Evolutionary conservation across 805 yeast species (phyloP), one percentile per base, ranked within the genome.

Genomic region (Metschnikowia henanensis): DNA sequence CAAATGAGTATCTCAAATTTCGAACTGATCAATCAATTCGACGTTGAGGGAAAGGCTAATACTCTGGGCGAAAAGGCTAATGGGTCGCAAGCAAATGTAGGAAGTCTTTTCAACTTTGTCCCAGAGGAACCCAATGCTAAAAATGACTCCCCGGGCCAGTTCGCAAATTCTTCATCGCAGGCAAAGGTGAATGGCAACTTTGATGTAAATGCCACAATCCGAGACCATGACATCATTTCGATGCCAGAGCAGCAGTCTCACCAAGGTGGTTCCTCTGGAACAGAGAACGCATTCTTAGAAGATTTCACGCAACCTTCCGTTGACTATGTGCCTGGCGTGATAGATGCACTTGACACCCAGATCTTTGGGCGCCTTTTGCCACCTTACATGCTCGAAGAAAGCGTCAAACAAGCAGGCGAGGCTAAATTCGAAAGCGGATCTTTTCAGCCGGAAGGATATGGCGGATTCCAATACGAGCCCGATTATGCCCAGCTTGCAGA

Each of bases 301-400:
- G 37, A 41, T 5, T 30, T 41, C n/a, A 20, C 20, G 4, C 37
- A 35, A 16, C 37, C 39, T 6, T 45, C 50, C 13, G 53, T 61
- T 31, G 64, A 68, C 41, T 86, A 87, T 55, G 74, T 86, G 48
- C 88, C 94, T 1, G 94, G 95, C 4, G 83, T 87, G 33, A 84
- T 89, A 73, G 96, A 89, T 60, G 86, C 84, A 52, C 64, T 89
- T 36, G 97, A 89, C 60, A 80, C 87, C 57, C 91, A 87, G 57
- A 75, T 89, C 16, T 89, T 89, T 69, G 97, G 96, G 1, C 68
- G 87, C 30, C 83, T 85, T 50, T 59, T 87, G 37, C 96, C 96
- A 2, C 94, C 95, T 3, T 87, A 86, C 59, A 87, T 87, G 95
- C 70, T 82, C 37, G 72, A 68, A 42, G 46, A 47, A n/a, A 46